Evolutionary conservation across 345 rosid species (phyloP), one percentile per base, ranked within the genome.

Genomic region (Hibiscus trionum): DNA sequence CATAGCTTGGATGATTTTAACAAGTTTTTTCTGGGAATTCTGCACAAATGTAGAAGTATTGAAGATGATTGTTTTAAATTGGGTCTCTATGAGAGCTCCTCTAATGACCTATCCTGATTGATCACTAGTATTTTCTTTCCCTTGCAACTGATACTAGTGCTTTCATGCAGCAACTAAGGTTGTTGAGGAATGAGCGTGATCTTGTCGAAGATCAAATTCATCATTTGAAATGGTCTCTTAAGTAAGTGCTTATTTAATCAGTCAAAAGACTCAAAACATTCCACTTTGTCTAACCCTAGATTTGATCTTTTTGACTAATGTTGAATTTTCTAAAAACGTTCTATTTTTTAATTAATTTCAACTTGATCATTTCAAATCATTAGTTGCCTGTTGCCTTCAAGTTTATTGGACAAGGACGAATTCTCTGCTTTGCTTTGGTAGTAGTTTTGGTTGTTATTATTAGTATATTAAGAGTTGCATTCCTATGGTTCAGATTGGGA

Each of bases 121-220:
- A 44, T 49, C 67, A 63, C 52, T 66, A 26, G 12, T 21, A 9
- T 76, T 44, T 47, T 52, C 21, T 62, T 71, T 15, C 58, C 27
- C 29, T 29, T 7, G 17, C 60, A 67, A 77, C 60, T 77, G 42
- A 57, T 4, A 14, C 57, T 7, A 19, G 39, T 50, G 44, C 19
- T 29, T 35, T 52, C 68, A 29, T 80, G 69, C 90, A 94, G 98
- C 76, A 92, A 78, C 96, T 90, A 69, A 80, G 88, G 58, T 63
- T 83, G 82, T 75, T 86, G 87, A 92, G 99, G 82, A 82, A 83
- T 70, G 83, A 88, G 37, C 91, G 97, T 39, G 99, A 95, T 81
- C 77, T 78, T n/a, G 84, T 95, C 75, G 99, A 95, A 86, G 99
- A 92, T 73, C 77, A 79, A 78, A 81, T 95, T 68, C 92, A 92